Evolutionary conservation across 768 basidiomycete species (phyloP), one percentile per base, ranked within the genome.

Genomic region (Coprinopsis marcescibilis): DNA sequence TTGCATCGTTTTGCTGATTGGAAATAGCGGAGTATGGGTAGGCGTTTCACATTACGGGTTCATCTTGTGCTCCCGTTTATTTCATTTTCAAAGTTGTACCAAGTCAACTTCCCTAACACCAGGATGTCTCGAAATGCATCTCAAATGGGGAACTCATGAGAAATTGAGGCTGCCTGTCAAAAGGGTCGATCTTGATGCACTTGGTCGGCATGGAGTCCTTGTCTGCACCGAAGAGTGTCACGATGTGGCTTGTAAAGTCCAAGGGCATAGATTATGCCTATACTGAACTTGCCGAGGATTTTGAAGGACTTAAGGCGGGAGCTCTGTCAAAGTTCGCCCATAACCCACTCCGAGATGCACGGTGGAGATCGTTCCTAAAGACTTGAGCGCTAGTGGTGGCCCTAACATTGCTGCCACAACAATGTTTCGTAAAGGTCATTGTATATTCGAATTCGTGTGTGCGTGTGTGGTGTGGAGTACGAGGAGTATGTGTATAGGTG

Each of bases 261-360:
- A 40, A 24, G 11, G 38, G 25, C 38, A 40, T 21, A 23, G 21
- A 4, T 15, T 8, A 5, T 17, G 7, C 11, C 6, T 40, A 10
- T 23, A 5, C 11, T 24, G 21, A 23, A 20, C 38, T 40, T 10
- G 17, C 38, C 38, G 38, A 40, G 38, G 38, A 8, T 12, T 23
- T 40, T 19, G 17, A 8, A 8, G 38, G 11, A 11, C 11, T 40
- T 40, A n/a, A n/a, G n/a, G n/a, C n/a, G n/a, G n/a, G n/a, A n/a
- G n/a, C n/a, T n/a, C n/a, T n/a, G n/a, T n/a, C n/a, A n/a, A n/a
- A n/a, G n/a, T n/a, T n/a, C n/a, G n/a, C n/a, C n/a, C n/a, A n/a
- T n/a, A n/a, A n/a, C n/a, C n/a, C n/a, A n/a, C n/a, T n/a, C 35
- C 35, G 35, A 36, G 35, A 36, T 36, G 15, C 35, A 36, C 35